Percentiles rank a stretch among this genome's conserved stretches.
Conservation (phyloP, 192 early-diverging fungal species). For the Podila minutissima region DNA sequence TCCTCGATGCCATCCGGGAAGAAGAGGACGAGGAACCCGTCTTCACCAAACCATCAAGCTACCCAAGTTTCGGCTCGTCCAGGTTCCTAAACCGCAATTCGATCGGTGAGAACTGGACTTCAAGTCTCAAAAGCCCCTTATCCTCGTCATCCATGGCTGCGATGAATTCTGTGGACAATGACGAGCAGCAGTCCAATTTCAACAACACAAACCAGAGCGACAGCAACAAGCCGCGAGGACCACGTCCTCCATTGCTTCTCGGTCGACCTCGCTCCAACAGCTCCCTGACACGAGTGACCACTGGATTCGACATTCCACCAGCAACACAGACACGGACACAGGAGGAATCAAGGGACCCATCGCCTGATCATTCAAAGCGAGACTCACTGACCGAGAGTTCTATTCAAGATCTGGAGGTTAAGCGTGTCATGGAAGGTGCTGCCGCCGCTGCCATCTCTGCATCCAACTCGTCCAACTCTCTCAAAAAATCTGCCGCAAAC, state of each 20-base stretch:
- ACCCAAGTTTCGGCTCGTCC: slow-evolving; percentile 31
- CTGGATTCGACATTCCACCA: slow-evolving; percentile 30
- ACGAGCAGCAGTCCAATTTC: slow-evolving; percentile 30
- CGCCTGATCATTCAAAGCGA: background rate
- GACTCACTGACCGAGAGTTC: slow-evolving; percentile 32
- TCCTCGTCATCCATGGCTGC: slow-evolving; percentile 5
- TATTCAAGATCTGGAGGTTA: slow-evolving; percentile 47
- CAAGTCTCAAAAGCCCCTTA: slow-evolving; percentile 11
- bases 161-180: slow-evolving; percentile 2
- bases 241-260: slow-evolving; percentile 34
- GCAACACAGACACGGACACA: background rate
- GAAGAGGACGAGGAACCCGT: slow-evolving; percentile 49
- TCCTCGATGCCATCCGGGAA: slow-evolving; percentile 46
- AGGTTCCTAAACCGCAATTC: slow-evolving; percentile 20
- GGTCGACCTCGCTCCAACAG: slow-evolving; percentile 42
- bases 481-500: background rate
- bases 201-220: slow-evolving; percentile 34
- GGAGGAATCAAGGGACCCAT: no score
- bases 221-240: slow-evolving; percentile 38
- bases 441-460: slow-evolving; percentile 10
- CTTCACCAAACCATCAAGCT: slow-evolving; percentile 46
- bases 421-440: slow-evolving; percentile 45
- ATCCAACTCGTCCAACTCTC: background rate
- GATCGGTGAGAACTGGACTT: slow-evolving; percentile 4
- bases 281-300: slow-evolving; percentile 16